Evolutionary conservation across 495 filamentous ascomycete species (phyloP), one percentile per base, ranked within the genome.

Genomic region (Penicillium mononematosum): DNA sequence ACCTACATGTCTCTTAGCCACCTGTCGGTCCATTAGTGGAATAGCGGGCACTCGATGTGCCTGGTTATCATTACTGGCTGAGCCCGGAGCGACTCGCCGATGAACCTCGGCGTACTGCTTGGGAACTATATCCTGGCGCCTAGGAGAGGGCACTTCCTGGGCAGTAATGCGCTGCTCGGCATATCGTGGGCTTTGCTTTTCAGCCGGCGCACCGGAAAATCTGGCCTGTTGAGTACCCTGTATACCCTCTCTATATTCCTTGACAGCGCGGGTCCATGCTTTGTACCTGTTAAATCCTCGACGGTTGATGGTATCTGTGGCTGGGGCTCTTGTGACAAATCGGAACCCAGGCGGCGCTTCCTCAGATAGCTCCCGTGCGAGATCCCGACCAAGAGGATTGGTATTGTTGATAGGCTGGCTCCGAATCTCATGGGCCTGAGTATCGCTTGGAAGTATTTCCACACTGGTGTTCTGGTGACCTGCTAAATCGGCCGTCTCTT

Each of bases 251-350:
- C 72, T 70, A 55, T 76, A 77, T 41, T 70, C 66, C 56, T 70
- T 69, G 45, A 76, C 61, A 11, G 76, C 76, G 46, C 73, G 74
- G 45, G 77, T 74, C 76, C 76, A 79, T 48, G 75, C 76, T 63
- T 78, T 69, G 51, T 79, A 79, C 59, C 76, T 70, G 63, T 69
- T 77, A 47, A 79, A 79, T n/a, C 75, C 76, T 43, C 76, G 75
- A 50, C 76, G 74, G 48, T 77, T 70, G 62, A 72, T 61, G 50
- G 68, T 66, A 25, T 61, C 61, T 24, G 68, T 69, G 43, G 56
- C 65, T 8, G 74, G 64, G 3, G 51, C 39, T 27, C 61, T 62
- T 34, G 61, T 60, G 16, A 77, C 55, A 41, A 76, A 64, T 27
- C 70, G 67, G 58, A 69, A 77, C 3, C 71, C 73, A 59, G 72